These are phyloP conservation scores for Stephanodiscus minutulus DNA, from an alignment of 108 stramenopile genomes.

Conservation along the genomic window DNA sequence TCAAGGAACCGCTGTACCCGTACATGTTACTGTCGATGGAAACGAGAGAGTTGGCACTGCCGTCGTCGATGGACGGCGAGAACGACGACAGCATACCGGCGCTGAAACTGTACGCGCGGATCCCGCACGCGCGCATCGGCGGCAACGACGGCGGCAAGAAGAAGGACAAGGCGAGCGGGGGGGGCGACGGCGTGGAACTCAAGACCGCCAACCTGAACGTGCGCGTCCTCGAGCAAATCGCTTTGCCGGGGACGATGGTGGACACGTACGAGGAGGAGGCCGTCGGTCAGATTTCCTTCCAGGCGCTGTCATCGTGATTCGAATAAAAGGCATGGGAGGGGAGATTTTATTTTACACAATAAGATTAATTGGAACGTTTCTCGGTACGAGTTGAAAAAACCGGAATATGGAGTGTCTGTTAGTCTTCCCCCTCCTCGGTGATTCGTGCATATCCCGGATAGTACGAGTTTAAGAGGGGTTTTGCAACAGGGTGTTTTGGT, in stretches of 20 bases:
- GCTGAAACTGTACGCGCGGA: constrained; percentile 73
- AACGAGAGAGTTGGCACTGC: constrained; percentile 62
- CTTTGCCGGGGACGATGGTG: constrained; percentile 73
- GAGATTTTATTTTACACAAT: too few relatives aligned
- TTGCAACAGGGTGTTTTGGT: too few relatives aligned
- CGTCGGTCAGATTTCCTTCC: constrained; percentile 67
- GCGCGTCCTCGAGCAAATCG: constrained; percentile 51
- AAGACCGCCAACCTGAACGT: constrained; percentile 43
- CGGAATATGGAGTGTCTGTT: too few relatives aligned
- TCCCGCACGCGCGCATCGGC: constrained; percentile 66
- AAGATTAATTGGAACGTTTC: too few relatives aligned
- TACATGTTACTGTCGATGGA: constrained; percentile 83
- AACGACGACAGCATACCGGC: constrained; percentile 62
- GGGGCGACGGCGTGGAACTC: constrained; percentile 40
- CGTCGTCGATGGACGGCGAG: constrained; percentile 14
- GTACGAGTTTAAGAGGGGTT: too few relatives aligned
- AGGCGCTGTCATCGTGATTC: constrained; percentile 32
- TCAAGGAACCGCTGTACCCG: constrained; percentile 90
- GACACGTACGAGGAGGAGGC: constrained; percentile 71
- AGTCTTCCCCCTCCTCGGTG: too few relatives aligned
- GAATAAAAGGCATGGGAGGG: too few relatives aligned
- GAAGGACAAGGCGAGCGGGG: constrained; percentile 16
- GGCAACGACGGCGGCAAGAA: constrained; percentile 52
- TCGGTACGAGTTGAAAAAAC: too few relatives aligned
- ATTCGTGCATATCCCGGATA: too few relatives aligned